Base-by-base conservation (phyloP, 1,139 yeast species). In the Geotrichum reessii region DNA sequence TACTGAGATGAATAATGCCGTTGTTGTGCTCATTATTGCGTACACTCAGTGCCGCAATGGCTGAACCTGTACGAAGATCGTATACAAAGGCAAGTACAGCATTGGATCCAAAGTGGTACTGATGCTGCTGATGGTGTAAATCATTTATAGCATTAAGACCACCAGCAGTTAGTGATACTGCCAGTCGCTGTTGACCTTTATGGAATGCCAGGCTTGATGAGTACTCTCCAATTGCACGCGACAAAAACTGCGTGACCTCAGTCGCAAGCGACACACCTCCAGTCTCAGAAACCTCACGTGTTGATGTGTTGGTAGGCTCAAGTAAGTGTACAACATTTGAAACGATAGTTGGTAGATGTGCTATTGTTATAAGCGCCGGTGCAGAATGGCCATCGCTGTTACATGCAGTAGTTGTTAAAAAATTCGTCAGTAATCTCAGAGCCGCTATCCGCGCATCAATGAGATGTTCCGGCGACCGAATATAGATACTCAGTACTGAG, bases 151-250 rank as follows among this genome's bases (percentile, higher is more conserved):
- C 62, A 53, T 21, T 53, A 28, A 19, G 50, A 9, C 50, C 31
- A 3, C 28, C 53, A 11, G 50, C 44, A 17, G 25, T 42, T 11
- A 58, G 25, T 7, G 65, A 58, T 0, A 67, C 63, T n/a, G 69
- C 70, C 14, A 68, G 62, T 37, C 66, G 57, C 56, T 68, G 71
- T 53, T 65, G 69, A 12, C 58, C 60, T 56, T 66, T 67, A 58
- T 68, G 69, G 57, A 68, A 68, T 22, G 66, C 63, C 31, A 67
- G 59, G 22, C 59, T 53, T 22, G 64, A 63, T 2, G 69, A 66
- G 52, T 62, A 64, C 50, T 55, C 52, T 14, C 55, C 47, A 62
- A 66, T 56, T 2, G 65, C 63, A 8, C 57, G 52, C 1, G 68
- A 58, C 48, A 68, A 55, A 49, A 65, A 66, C 46, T 60, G 63